A percentile compares a stretch with the other conserved stretches of the same genome.
phyloP scores from a whole-genome alignment of 305 asterid species.

The Stenogyne calaminthoides region DNA sequence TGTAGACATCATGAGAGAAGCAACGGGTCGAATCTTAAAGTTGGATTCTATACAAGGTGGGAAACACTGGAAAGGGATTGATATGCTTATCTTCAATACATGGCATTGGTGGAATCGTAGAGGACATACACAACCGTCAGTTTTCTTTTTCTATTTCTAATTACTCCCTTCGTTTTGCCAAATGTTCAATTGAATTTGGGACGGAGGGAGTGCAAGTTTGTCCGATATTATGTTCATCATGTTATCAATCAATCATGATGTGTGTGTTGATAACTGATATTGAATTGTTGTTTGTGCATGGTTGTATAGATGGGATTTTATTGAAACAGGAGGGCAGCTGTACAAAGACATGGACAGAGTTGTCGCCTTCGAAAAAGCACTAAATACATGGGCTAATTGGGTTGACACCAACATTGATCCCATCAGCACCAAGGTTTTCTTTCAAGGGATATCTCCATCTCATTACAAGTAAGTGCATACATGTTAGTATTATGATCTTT shows the following conservation, averaged over 20 bases:
- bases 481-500: not conserved
- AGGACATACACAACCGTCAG: slow-evolving; percentile 76
- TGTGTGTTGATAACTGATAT: not conserved
- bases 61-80: slow-evolving; percentile 67
- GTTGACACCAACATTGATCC: slow-evolving; percentile 74
- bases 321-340: slow-evolving; percentile 54
- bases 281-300: not conserved
- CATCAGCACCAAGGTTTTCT: slow-evolving; percentile 59
- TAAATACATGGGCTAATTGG: slow-evolving; percentile 85
- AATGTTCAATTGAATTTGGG: too few relatives aligned
- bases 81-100: slow-evolving; percentile 75
- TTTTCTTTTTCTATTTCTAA: not conserved
- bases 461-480: slow-evolving; percentile 74
- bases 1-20: slow-evolving; percentile 64
- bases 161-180: too few relatives aligned
- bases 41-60: slow-evolving; percentile 71
- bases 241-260: too few relatives aligned
- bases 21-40: slow-evolving; percentile 56
- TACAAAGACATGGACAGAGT: slow-evolving; percentile 80
- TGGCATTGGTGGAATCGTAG: slow-evolving; percentile 99
- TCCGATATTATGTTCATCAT: too few relatives aligned
- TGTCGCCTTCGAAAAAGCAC: slow-evolving; percentile 71
- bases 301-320: slow-evolving; percentile 76
- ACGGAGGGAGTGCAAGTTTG: too few relatives aligned
- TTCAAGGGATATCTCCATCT: slow-evolving; percentile 91